phyloP scores from a whole-genome alignment of 768 basidiomycete species.

The Mycena maculata region DNA sequence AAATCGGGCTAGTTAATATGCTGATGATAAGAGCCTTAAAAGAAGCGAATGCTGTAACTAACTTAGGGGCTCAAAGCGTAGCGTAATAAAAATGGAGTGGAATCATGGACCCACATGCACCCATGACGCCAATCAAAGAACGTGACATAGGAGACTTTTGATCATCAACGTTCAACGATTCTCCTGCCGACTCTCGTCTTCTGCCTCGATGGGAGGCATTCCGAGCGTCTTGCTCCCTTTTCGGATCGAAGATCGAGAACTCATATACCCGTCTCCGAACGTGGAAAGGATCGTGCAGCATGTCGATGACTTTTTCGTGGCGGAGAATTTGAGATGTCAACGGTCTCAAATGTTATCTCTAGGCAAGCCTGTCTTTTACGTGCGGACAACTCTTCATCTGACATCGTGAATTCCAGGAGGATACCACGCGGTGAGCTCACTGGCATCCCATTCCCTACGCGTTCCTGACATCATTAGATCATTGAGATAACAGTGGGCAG shows the following conservation, averaged over 20 bases:
- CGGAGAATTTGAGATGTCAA: not conserved
- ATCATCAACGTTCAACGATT: no score
- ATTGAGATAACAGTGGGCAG: conserved; percentile 29
- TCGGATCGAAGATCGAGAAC: not conserved
- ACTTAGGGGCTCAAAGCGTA: no score
- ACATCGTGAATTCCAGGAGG: not conserved
- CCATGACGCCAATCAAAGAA: no score
- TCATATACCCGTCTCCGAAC: not conserved
- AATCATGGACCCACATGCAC: no score
- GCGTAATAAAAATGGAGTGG: no score
- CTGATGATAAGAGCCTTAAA: no score
- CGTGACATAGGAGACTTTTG: no score
- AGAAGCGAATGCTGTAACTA: no score
- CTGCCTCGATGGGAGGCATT: not conserved
- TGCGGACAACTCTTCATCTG: not conserved
- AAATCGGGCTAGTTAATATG: no score
- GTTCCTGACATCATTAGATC: conserved; percentile 63
- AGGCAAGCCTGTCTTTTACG: not conserved
- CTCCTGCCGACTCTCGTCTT: no score
- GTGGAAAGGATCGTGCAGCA: not conserved
- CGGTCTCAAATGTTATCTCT: not conserved
- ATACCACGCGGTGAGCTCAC: conserved; percentile 5
- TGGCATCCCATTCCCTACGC: conserved; percentile 47
- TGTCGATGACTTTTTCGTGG: not conserved
- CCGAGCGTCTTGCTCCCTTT: not conserved